Conservation (phyloP, 352 stramenopile species). For the Phytopythium montanum region DNA sequence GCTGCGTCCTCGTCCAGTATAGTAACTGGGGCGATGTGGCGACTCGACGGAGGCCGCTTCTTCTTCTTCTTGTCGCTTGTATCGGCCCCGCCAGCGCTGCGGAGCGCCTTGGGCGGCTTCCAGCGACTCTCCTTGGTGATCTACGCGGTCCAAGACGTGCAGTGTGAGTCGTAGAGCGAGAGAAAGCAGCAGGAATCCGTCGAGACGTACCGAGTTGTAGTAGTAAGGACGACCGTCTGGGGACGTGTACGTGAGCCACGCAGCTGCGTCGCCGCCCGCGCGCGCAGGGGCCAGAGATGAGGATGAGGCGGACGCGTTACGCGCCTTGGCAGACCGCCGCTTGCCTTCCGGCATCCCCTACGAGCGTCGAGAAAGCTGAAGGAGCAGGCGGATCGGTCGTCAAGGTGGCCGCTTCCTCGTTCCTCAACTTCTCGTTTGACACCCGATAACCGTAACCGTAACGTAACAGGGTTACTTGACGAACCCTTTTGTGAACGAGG, state of each 20-base stretch:
- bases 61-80: conserved; percentile 8
- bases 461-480: too few species aligned
- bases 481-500: too few species aligned
- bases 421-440: too few species aligned
- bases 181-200: neutral
- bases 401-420: too few species aligned
- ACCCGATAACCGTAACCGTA: too few species aligned
- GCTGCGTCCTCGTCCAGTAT: conserved; percentile 6
- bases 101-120: conserved; percentile 35
- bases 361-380: neutral
- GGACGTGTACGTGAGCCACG: conserved; percentile 55
- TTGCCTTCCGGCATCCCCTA: neutral
- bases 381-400: too few species aligned
- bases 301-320: neutral
- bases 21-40: neutral
- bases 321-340: neutral
- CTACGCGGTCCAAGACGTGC: conserved; percentile 8
- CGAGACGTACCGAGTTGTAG: conserved; percentile 38
- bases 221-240: conserved; percentile 60
- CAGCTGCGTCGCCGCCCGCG: conserved; percentile 10
- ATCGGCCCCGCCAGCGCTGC: neutral
- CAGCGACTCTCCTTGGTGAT: conserved; percentile 58
- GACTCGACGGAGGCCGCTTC: conserved; percentile 7
- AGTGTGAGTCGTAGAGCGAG: neutral
- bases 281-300: neutral